Base-by-base conservation (phyloP, 768 basidiomycete genomes). In the Gautieria morchelliformis region DNA sequence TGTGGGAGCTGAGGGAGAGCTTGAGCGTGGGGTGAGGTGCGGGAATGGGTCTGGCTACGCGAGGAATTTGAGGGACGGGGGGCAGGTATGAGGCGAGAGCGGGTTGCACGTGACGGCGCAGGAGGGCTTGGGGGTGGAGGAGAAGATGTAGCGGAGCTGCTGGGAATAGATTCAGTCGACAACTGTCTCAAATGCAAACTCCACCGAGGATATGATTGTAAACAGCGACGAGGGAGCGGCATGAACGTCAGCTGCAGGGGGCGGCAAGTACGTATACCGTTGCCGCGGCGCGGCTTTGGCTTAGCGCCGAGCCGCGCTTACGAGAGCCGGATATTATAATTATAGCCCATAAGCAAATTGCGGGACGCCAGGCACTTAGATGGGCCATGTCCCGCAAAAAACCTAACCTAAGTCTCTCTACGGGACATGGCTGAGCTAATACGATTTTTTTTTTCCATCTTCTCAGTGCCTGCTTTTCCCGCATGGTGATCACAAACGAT, bases 1-100 rank as follows among this genome's bases (percentile, higher is more conserved):
- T 86, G 72, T 0, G 89, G 88, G 10, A 91, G 78, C 30, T 71
- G 69, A 1, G 82, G 79, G 0, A 85, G 71, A 9, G 63, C 66
- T 14, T 63, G 67, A 37, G 66, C 62, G 32, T 60, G 64, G 12
- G 60, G 53, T 22, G 59, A 51, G 4, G 61, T 35, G 20, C 27
- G 46, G 5, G 35, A 20, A 35, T 48, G 12, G 4, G 15, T 27
- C 32, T 44, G 27, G 32, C 15, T 33, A 7, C 47, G 37, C 19
- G 56, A 47, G 9, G 48, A 47, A 35, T 57, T 46, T 14, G 56
- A 50, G 19, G 37, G 46, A 0, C 78, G 73, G 1, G 78, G 77
- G 3, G 73, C 69, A 4, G 76, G 77, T 56, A 73, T 65, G 41
- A 79, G 67, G 27, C 71, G 74, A 37, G 73, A 66, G n/a, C 65